phyloP scores from a whole-genome alignment of 2,329 filamentous ascomycete species.

The Myotisia sp. region DNA sequence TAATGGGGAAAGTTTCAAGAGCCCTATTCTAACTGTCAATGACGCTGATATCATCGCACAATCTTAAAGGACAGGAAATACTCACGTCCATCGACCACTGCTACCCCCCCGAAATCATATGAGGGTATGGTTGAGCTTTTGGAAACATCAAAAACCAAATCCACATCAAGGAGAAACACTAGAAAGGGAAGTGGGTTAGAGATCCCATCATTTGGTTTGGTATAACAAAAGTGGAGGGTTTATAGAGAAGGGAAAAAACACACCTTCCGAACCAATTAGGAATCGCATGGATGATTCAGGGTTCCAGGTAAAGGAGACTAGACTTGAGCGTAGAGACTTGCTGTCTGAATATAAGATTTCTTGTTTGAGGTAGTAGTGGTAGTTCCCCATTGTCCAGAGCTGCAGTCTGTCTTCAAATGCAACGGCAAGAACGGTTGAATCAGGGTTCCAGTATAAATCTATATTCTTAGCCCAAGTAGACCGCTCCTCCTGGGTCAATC shows the following conservation, averaged over 20 bases:
- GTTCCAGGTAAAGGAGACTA: conserved; percentile 51
- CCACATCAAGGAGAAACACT: conserved; percentile 43
- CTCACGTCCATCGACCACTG: conserved; percentile 67
- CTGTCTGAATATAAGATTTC: conserved; percentile 45
- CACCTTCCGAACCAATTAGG: conserved; percentile 40
- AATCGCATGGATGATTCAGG: conserved; percentile 66
- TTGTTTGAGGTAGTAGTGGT: conserved; percentile 96
- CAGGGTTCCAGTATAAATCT: conserved; percentile 69
- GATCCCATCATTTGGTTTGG: neutral
- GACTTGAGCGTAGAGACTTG: conserved; percentile 12
- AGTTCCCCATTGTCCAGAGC: conserved; percentile 93
- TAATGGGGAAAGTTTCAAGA: conserved; percentile 72
- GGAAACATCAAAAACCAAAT: conserved; percentile 54
- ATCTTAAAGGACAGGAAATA: conserved; percentile 9
- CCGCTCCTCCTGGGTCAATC: conserved; percentile 47
- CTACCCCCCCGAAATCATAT: conserved; percentile 63
- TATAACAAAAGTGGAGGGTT: neutral
- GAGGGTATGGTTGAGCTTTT: conserved; percentile 56
- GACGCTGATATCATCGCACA: neutral
- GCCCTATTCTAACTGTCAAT: conserved; percentile 29
- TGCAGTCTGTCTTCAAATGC: conserved; percentile 61
- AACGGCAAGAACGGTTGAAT: conserved; percentile 85
- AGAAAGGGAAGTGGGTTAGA: conserved; percentile 4
- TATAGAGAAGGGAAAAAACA: conserved; percentile 15
- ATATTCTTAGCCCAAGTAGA: conserved; percentile 45